Base-by-base conservation (phyloP, 805 yeast species). In the Candida methanosorbosa region DNA sequence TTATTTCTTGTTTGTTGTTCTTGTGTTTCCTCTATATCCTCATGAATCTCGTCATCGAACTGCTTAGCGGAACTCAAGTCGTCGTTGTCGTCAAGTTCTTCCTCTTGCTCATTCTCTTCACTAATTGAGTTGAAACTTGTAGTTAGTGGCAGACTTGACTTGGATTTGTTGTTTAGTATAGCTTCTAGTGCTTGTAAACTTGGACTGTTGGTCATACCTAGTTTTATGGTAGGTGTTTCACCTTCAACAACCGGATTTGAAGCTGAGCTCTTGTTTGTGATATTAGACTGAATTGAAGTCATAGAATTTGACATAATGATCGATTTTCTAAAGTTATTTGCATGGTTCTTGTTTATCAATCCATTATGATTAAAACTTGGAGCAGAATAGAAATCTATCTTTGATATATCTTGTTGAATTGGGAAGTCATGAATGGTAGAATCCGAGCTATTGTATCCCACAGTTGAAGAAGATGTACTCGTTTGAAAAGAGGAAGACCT, bases 401-500 rank as follows among this genome's bases (percentile, higher is more conserved):
- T n/a, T n/a, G n/a, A n/a, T n/a, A n/a, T n/a, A n/a, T n/a, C n/a
- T n/a, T n/a, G n/a, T n/a, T n/a, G n/a, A n/a, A n/a, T n/a, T n/a
- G n/a, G n/a, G n/a, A n/a, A n/a, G n/a, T n/a, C n/a, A n/a, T n/a
- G n/a, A n/a, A n/a, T n/a, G 6, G 23, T n/a, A 17, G 33, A 22
- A 3, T 30, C 20, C n/a, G n/a, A n/a, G n/a, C n/a, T n/a, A n/a
- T n/a, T n/a, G 6, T 30, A 33, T 9, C 30, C 43, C 15, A 29
- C 37, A 5, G 45, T 32, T 7, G 61, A 52, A 2, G 62, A 52
- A 4, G 50, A 42, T 2, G 61, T 52, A 36, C 61, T 56, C 3
- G 64, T 60, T 40, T 59, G 63, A 31, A 59, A 54, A 16, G 65
- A 59, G 9, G 63, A 57, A 1, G 63, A 57, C 18, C 57, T 45